Conservation (phyloP, 2,329 filamentous ascomycete species). For the Cladosporium halotolerans region DNA sequence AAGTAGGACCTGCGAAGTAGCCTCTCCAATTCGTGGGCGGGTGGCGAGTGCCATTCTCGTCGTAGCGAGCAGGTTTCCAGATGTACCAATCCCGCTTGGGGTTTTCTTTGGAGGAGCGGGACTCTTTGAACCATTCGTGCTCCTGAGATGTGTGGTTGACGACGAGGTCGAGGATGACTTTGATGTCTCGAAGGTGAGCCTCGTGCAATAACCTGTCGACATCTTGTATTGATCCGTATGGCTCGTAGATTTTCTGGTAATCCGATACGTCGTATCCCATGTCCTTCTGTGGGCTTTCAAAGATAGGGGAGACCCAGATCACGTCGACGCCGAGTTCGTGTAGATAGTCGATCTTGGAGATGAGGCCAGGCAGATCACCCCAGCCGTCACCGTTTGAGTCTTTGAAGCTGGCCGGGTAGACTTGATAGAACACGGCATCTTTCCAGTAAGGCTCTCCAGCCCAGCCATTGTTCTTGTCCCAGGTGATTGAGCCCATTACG, state of each 20-base stretch:
- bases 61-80: conserved; percentile 27
- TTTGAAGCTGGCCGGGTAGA: conserved; percentile 39
- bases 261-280: conserved; percentile 64
- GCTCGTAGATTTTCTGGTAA: conserved; percentile 57
- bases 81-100: conserved; percentile 56
- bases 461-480: conserved; percentile 7
- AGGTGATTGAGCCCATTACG: conserved; percentile 2
- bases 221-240: conserved; percentile 60
- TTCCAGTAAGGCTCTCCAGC: conserved; percentile 42
- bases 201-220: conserved; percentile 55
- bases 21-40: conserved; percentile 71
- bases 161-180: conserved; percentile 65
- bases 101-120: conserved; percentile 53
- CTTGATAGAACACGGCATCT: conserved; percentile 39
- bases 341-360: conserved; percentile 55
- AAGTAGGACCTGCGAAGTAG: conserved; percentile 52
- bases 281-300: conserved; percentile 56
- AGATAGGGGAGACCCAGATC: conserved; percentile 61
- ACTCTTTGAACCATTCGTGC: conserved; percentile 66
- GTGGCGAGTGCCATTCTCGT: conserved; percentile 51
- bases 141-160: conserved; percentile 67
- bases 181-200: conserved; percentile 58
- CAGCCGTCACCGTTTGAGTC: conserved; percentile 52
- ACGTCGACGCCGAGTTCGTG: conserved; percentile 53
- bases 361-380: conserved; percentile 56